Evolutionary conservation across 2,329 filamentous ascomycete species (phyloP).

Genomic region (Colletotrichum sp.): DNA sequence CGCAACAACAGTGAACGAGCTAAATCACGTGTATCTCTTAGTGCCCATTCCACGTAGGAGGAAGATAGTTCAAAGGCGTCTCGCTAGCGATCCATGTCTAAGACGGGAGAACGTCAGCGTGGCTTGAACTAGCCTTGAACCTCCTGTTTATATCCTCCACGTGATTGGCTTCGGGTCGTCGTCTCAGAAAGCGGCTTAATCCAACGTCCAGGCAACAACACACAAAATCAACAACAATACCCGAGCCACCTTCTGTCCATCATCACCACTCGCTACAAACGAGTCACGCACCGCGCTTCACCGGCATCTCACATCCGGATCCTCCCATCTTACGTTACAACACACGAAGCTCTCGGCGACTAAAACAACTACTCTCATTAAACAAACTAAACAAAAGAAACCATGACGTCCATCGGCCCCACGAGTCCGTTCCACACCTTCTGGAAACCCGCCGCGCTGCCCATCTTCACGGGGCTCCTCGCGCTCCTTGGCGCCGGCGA

Average conservation of each 20-base stretch:
- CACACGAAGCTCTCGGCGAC: neutral
- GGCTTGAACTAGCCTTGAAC: neutral
- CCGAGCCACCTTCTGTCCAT: neutral
- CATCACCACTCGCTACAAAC: neutral
- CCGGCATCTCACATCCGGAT: neutral
- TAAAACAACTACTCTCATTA: neutral
- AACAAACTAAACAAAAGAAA: neutral
- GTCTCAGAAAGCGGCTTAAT: neutral
- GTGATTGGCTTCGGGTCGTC: neutral
- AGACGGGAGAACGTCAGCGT: neutral
- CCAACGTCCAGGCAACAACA: neutral
- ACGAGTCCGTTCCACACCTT: neutral
- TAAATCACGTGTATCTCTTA: neutral
- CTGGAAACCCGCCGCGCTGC: slow-evolving; percentile 12
- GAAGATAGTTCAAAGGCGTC: neutral
- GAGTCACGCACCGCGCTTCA: neutral
- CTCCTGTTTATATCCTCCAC: neutral
- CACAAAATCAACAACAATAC: neutral
- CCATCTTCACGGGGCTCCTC: slow-evolving; percentile 10
- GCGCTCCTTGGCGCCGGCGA: slow-evolving; percentile 11
- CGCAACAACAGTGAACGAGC: neutral
- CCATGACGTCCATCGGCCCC: neutral
- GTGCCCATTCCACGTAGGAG: neutral
- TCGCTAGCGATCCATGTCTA: neutral
- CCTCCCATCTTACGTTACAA: neutral